phyloP scores from a whole-genome alignment of 768 basidiomycete genomes.

The Lactifluus hygrophoroides region DNA sequence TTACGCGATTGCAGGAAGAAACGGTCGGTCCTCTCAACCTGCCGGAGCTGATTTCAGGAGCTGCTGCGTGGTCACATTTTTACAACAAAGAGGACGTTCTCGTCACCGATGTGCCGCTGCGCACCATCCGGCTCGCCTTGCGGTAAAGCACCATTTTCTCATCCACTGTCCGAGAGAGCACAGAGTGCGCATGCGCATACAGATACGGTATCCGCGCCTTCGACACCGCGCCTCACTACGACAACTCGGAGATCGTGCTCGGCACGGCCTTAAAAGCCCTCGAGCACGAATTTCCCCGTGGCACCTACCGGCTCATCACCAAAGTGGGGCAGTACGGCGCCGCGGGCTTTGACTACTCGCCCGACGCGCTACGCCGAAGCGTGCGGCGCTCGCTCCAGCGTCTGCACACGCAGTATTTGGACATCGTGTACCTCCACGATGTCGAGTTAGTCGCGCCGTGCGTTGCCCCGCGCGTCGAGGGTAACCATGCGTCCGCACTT shows the following conservation, averaged over 20 bases:
- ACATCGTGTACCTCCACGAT: slow-evolving; percentile 78
- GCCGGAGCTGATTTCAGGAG: slow-evolving; percentile 58
- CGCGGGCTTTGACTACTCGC: slow-evolving; percentile 65
- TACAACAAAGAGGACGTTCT: slow-evolving; percentile 60
- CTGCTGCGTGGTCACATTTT: slow-evolving; percentile 55
- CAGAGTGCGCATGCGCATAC: not conserved
- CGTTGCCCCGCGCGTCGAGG: slow-evolving; percentile 41
- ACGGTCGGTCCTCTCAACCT: slow-evolving; percentile 29
- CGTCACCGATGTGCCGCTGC: slow-evolving; percentile 46
- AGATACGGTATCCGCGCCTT: slow-evolving; percentile 79
- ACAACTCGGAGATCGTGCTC: slow-evolving; percentile 67
- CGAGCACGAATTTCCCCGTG: slow-evolving; percentile 62
- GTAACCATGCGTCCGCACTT: slow-evolving; percentile 51
- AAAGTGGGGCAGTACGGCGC: slow-evolving; percentile 77
- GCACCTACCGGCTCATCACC: slow-evolving; percentile 72
- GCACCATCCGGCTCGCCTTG: slow-evolving; percentile 65
- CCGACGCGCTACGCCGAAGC: slow-evolving; percentile 53
- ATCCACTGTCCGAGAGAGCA: slow-evolving; percentile 8
- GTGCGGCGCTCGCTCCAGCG: slow-evolving; percentile 59
- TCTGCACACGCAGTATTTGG: slow-evolving; percentile 69
- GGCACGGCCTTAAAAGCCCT: slow-evolving; percentile 57
- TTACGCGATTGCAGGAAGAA: slow-evolving; percentile 23
- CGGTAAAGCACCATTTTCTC: slow-evolving; percentile 36
- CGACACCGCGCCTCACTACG: slow-evolving; percentile 79
- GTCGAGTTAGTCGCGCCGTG: slow-evolving; percentile 64